Base-by-base conservation (phyloP, 306 rosid species). In the Rosa lucieae region DNA sequence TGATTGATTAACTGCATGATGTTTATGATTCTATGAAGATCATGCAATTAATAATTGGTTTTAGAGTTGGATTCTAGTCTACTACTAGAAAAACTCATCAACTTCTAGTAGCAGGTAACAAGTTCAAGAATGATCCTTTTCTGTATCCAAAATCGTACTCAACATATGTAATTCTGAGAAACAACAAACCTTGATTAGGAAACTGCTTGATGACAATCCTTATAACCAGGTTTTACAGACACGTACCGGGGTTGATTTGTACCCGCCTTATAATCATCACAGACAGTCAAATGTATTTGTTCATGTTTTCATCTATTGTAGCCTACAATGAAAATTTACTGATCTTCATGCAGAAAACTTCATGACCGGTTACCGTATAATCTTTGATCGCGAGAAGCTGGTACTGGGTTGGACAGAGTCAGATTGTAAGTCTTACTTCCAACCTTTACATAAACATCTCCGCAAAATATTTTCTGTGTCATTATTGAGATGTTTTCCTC, bases 311-410 rank as follows among this genome's bases (percentile, higher is more conserved):
- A 40, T 61, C n/a, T 17, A 72, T 5, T 17, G 26, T 35, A 35
- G 56, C 14, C 58, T 66, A 71, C 78, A 46, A 61, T 48, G 26
- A 49, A 61, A 49, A 29, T 80, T 72, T 23, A 48, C 73, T 74
- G 37, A 70, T 77, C 17, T 87, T 78, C 73, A 73, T 84, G 91
- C 92, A 96, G 99, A 90, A 61, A 93, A 96, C 89, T 91, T 96
- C 89, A 96, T 96, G 99, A 89, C 96, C 43, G 97, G 98, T 58
- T 93, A 96, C 82, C 88, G 82, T 7, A 58, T 96, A 53, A 71
- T 86, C 56, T 96, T 96, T 71, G 95, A 96, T 74, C 97, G 98
- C 18, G 92, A 91, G 52, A 90, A 84, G 84, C 89, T 59, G 86
- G 75, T 85, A 42, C 73, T 96, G 42, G 93, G 97, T 70, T 96